phyloP scores from a whole-genome alignment of 352 stramenopile genomes.

The Pythium pyrilobum region DNA sequence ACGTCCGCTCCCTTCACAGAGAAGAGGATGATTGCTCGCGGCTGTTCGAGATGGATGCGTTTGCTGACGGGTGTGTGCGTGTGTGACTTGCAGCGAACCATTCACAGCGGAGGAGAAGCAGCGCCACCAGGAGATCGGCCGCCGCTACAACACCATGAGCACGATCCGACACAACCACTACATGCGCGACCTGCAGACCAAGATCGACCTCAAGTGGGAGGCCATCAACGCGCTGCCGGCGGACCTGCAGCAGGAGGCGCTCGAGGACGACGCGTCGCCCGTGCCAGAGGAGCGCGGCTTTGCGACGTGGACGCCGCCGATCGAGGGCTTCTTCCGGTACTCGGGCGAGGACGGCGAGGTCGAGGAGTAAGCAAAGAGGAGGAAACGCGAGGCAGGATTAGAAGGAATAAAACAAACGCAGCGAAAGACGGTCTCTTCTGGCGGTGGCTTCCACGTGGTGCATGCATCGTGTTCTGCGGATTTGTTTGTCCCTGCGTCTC shows the following conservation, averaged over 20 bases:
- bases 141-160: constrained; percentile 75
- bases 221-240: constrained; percentile 83
- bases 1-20: constrained; percentile 12
- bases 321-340: constrained; percentile 83
- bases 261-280: constrained; percentile 60
- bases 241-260: constrained; percentile 73
- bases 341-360: constrained; percentile 52
- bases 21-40: neutral
- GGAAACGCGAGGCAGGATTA: constrained; percentile 4
- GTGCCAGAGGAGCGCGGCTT: constrained; percentile 66
- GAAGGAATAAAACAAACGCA: constrained; percentile 11
- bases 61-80: neutral
- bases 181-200: constrained; percentile 87
- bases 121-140: constrained; percentile 75
- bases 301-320: constrained; percentile 83
- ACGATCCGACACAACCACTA: constrained; percentile 84
- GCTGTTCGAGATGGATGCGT: neutral
- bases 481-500: too few relatives aligned
- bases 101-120: constrained; percentile 79
- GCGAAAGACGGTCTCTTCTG: neutral
- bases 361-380: constrained; percentile 16
- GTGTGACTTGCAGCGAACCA: constrained; percentile 37
- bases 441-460: too few relatives aligned
- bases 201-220: constrained; percentile 90
- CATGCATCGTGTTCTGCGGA: neutral